Evolutionary conservation across 148 eudicot species (phyloP), one percentile per base, ranked within the genome.

Genomic region (Rhododendron molle): DNA sequence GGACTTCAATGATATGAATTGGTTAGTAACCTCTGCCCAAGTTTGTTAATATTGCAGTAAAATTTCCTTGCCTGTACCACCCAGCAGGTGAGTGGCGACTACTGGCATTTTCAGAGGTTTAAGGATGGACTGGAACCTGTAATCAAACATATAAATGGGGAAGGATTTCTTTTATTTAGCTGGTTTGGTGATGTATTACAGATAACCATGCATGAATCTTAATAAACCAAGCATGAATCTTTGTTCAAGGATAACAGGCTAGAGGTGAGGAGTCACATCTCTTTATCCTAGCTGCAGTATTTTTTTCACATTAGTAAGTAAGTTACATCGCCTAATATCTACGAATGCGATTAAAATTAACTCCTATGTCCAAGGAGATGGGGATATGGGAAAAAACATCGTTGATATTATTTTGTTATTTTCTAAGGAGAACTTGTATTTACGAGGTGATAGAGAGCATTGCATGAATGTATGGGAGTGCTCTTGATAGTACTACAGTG

Each of bases 1-100:
- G 74, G 98, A 94, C 92, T 97, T 97, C 87, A 86, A 84, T 84
- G 88, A 94, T 87, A 97, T 95, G 99, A 92, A 93, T 88, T 97
- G 99, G 99, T 97, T 91, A 50, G 95, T 88, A 86, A 81, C 87
- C 50, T 78, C 76, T 79, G 82, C 77, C 40, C 81, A 44, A 38
- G 40, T 38, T 38, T 38, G 43, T 40, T 40, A 40, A 40, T 6
- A 40, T 40, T 40, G 43, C 1, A 5, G 43, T 5, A 44, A 72
- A 62, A 46, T 46, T 46, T 46, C 49, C 49, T 46, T 46, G 49
- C 49, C 49, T 46, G 49, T 46, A 46, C 12, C 49, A 46, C 49
- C 49, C 49, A 46, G 49, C 49, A 9, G 49, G 9, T 46, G 49
- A 46, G 49, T 46, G 49, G 49, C 49, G 12, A 46, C 49, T 46